Evolutionary conservation across 2,329 filamentous ascomycete genomes (phyloP).

Genomic region (Epichloe glyceriae): DNA sequence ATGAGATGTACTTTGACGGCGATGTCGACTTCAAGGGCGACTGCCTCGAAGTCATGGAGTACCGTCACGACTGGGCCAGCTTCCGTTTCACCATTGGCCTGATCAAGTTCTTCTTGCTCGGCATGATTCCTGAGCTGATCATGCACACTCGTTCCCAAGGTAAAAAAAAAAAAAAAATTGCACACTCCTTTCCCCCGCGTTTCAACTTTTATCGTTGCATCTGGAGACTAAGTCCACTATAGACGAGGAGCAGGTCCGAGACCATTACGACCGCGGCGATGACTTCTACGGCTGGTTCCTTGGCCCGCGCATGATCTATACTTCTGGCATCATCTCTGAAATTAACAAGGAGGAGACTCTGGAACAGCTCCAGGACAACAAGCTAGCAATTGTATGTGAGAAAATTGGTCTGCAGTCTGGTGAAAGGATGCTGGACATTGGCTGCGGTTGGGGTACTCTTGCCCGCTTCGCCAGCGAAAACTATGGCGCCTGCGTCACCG

Average conservation of each 20-base stretch:
- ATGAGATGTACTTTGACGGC: constrained; percentile 95
- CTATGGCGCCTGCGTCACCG: constrained; percentile 75
- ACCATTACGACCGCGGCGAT: constrained; percentile 95
- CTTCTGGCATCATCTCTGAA: constrained; percentile 85
- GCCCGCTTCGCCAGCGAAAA: constrained; percentile 85
- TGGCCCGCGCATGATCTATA: constrained; percentile 97
- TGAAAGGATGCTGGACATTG: constrained; percentile 82
- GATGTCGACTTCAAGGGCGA: constrained; percentile 95
- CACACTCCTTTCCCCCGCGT: no score
- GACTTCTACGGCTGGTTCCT: constrained; percentile 99
- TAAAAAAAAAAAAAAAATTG: constrained; percentile 6
- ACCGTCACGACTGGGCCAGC: constrained; percentile 92
- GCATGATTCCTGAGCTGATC: constrained; percentile 80
- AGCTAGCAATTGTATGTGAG: constrained; percentile 86
- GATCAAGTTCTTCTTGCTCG: constrained; percentile 78
- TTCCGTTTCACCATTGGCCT: constrained; percentile 80
- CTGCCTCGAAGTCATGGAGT: constrained; percentile 76
- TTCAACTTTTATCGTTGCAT: no score
- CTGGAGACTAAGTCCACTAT: constrained; percentile 7
- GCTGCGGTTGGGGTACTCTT: constrained; percentile 95
- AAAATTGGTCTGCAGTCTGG: constrained; percentile 78
- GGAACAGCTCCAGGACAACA: constrained; percentile 96
- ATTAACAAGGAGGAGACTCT: constrained; percentile 77
- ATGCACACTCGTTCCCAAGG: constrained; percentile 85
- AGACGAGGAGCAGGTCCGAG: constrained; percentile 90